These are phyloP conservation scores for Exophiala bonariae DNA, from an alignment of 2,329 filamentous ascomycete species.

Conservation along the genomic window DNA sequence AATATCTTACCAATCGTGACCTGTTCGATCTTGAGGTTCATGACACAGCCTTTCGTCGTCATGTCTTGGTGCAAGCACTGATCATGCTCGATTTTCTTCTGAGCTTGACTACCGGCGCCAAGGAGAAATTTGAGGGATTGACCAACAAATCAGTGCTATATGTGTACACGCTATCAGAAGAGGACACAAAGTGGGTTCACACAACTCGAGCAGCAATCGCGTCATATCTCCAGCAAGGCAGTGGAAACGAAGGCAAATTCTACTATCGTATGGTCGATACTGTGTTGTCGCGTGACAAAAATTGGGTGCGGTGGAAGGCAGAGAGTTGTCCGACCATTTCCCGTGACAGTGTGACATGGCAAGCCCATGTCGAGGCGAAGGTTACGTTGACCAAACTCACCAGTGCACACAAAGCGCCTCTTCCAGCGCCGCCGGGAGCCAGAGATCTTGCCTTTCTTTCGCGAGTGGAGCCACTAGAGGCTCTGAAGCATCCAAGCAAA, in stretches of 20 bases:
- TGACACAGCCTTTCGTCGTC: slow-evolving; percentile 88
- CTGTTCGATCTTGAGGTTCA: slow-evolving; percentile 95
- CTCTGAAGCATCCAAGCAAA: slow-evolving; percentile 64
- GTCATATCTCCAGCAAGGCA: slow-evolving; percentile 67
- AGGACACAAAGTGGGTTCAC: slow-evolving; percentile 84
- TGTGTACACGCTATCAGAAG: slow-evolving; percentile 71
- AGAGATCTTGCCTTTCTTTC: slow-evolving; percentile 77
- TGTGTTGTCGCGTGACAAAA: slow-evolving; percentile 91
- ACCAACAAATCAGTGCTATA: slow-evolving; percentile 90
- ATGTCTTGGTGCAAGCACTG: slow-evolving; percentile 91
- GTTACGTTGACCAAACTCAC: slow-evolving; percentile 65
- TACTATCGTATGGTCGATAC: slow-evolving; percentile 97
- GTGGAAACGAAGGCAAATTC: slow-evolving; percentile 78
- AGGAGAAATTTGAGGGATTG: slow-evolving; percentile 71
- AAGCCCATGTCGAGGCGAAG: slow-evolving; percentile 70
- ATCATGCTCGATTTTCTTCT: slow-evolving; percentile 94
- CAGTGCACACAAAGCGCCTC: slow-evolving; percentile 67
- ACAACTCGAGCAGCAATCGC: slow-evolving; percentile 77
- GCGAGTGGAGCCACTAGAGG: slow-evolving; percentile 66
- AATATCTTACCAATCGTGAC: slow-evolving; percentile 96
- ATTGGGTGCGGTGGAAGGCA: slow-evolving; percentile 98
- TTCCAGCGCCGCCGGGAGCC: slow-evolving; percentile 66
- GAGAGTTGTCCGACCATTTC: slow-evolving; percentile 89
- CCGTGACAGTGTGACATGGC: slow-evolving; percentile 66
- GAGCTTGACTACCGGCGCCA: slow-evolving; percentile 80